A percentile compares a stretch with the other conserved stretches of the same genome.
phyloP scores from a whole-genome alignment of 495 filamentous ascomycete species.

The Penicilliopsis zonata region DNA sequence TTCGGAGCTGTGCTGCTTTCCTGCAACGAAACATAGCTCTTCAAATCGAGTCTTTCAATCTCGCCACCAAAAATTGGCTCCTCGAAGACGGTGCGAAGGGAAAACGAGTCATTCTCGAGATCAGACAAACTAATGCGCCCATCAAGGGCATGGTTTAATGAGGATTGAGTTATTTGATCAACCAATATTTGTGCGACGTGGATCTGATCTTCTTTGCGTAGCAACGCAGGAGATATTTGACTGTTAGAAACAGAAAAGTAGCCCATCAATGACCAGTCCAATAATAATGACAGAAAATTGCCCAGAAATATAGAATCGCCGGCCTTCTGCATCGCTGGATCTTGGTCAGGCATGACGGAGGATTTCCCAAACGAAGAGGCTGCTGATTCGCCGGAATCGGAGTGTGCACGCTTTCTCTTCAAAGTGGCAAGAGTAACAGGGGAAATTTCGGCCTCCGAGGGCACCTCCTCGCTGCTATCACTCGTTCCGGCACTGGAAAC shows the following conservation, averaged over 20 bases:
- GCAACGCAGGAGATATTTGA: constrained; percentile 19
- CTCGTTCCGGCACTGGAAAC: constrained; percentile 21
- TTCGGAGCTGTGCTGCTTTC: constrained; percentile 10
- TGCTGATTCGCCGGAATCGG: constrained; percentile 20
- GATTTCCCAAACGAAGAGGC: constrained; percentile 20
- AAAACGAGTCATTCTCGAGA: constrained; percentile 15
- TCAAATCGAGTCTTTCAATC: constrained; percentile 24
- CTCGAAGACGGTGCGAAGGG: constrained; percentile 17
- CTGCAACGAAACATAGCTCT: constrained; percentile 23
- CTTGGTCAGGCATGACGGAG: constrained; percentile 11
- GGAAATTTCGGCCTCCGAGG: constrained; percentile 11
- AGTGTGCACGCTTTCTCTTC: constrained; percentile 31
- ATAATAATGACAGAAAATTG: constrained; percentile 32
- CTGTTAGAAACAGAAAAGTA: constrained; percentile 28
- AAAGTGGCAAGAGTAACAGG: constrained; percentile 11
- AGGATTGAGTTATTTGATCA: constrained; percentile 38
- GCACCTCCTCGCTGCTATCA: constrained; percentile 19
- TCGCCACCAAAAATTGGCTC: constrained; percentile 18
- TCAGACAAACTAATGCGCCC: constrained; percentile 16
- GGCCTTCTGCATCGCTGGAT: constrained; percentile 6
- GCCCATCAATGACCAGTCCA: constrained; percentile 31
- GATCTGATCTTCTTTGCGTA: constrained; percentile 26
- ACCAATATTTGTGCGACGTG: constrained; percentile 35
- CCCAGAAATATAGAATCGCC: constrained; percentile 30
- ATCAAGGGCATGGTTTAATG: constrained; percentile 26